These are phyloP conservation scores for Arthrobotrys sinensis DNA, from an alignment of 2,329 filamentous ascomycete genomes.

Conservation along the genomic window DNA sequence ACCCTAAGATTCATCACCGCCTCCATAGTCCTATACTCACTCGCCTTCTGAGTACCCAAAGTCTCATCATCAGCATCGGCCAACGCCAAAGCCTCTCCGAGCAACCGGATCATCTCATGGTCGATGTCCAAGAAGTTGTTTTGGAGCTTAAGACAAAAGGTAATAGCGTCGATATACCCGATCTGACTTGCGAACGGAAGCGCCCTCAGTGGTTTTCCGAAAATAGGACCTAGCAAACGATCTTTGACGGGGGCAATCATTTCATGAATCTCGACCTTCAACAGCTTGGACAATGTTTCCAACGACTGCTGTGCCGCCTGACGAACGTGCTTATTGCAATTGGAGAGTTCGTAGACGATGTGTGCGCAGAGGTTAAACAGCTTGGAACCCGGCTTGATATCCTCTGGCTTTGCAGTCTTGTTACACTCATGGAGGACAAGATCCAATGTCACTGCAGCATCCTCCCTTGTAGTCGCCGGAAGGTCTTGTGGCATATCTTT, in stretches of 20 bases:
- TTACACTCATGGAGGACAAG: slow-evolving; percentile 84
- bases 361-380: slow-evolving; percentile 84
- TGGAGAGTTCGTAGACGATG: slow-evolving; percentile 88
- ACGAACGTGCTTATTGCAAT: slow-evolving; percentile 96
- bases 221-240: slow-evolving; percentile 89
- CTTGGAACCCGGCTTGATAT: slow-evolving; percentile 78
- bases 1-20: slow-evolving; percentile 92
- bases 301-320: slow-evolving; percentile 87
- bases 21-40: slow-evolving; percentile 95
- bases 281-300: slow-evolving; percentile 82
- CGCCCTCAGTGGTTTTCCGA: slow-evolving; percentile 92
- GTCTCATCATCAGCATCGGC: slow-evolving; percentile 96
- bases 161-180: slow-evolving; percentile 97
- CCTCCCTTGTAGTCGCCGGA: slow-evolving; percentile 86
- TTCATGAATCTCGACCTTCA: slow-evolving; percentile 86
- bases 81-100: slow-evolving; percentile 93
- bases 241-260: slow-evolving; percentile 92
- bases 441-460: slow-evolving; percentile 86
- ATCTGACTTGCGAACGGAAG: slow-evolving; percentile 96
- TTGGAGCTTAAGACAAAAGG: slow-evolving; percentile 91
- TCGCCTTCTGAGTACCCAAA: slow-evolving; percentile 85
- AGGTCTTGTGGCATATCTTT: slow-evolving; percentile 98
- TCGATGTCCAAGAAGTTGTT: slow-evolving; percentile 92
- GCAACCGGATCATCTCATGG: slow-evolving; percentile 87
- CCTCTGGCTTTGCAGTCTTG: slow-evolving; percentile 83